Base-by-base conservation (phyloP, 2,329 filamentous ascomycete species). In the Diaporthe citriasiana region DNA sequence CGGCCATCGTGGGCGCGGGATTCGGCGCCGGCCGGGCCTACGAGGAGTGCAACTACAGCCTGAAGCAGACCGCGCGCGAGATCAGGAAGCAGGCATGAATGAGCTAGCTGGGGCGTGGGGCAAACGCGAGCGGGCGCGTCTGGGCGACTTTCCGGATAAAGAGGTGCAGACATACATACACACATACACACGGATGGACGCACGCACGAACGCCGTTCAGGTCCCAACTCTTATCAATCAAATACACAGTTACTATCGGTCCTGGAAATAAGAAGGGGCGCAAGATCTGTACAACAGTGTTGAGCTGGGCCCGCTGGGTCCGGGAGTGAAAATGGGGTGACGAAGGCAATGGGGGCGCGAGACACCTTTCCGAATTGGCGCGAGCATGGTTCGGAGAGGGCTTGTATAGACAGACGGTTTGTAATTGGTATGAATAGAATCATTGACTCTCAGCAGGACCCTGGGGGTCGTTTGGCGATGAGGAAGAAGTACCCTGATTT, bases 21-120 rank as follows among this genome's bases (percentile, higher is more conserved):
- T 98, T 99, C 84, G 97, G 97, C 83, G 95, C 95, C 77, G 97
- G 97, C 80, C 92, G 97, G 81, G 97, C 97, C 74, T 99, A 97
- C 89, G 97, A 99, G 86, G 97, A 99, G 89, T 98, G 97, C 86
- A 98, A 99, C 88, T 94, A 89, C 87, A 93, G 87, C 86, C 83
- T 92, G 80, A 92, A 91, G 85, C 87, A 89, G 82, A 89, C 89
- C 47, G 87, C 89, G 57, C 86, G 86, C 79, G 89, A 90, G 72
- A 84, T 91, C 78, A 89, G 88, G 85, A 89, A 85, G 82, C 84
- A 86, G 79, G 83, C 85, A 80, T 87, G 25, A 71, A 19, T 15
- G 22, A 71, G 33, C 35, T 19, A n/a, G 5, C 2, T 3, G 53
- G 6, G 19, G 30, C 17, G 12, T 50, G 0, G 45, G 45, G 27